Evolutionary conservation across 2,329 filamentous ascomycete genomes (phyloP).

Genomic region (Leptosphaerulina australis): DNA sequence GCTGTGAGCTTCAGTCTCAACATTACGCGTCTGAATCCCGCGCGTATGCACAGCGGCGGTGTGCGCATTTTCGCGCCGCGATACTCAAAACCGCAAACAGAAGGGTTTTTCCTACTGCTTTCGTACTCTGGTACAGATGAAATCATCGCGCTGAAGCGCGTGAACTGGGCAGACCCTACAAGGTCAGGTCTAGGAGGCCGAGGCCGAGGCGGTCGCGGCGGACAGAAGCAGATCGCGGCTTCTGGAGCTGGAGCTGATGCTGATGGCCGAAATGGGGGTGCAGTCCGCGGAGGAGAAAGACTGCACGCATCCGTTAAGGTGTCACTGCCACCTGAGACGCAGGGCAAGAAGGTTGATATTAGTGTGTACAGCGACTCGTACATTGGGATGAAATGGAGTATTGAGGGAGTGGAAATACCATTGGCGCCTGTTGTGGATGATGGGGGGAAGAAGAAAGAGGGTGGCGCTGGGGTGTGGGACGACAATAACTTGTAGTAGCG

Average conservation of each 20-base stretch:
- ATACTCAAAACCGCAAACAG: constrained; percentile 93
- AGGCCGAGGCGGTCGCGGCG: constrained; percentile 25
- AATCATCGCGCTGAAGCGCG: constrained; percentile 82
- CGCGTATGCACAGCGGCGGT: constrained; percentile 51
- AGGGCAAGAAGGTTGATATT: constrained; percentile 71
- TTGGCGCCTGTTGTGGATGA: constrained; percentile 42
- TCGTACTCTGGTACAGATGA: constrained; percentile 72
- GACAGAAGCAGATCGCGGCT: not conserved
- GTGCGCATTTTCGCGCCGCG: constrained; percentile 82
- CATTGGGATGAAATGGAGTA: constrained; percentile 71
- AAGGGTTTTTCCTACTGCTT: constrained; percentile 88
- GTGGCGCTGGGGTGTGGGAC: constrained; percentile 14
- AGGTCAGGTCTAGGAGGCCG: constrained; percentile 9
- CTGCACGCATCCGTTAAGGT: constrained; percentile 64
- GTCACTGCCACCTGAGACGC: constrained; percentile 62
- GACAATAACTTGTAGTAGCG: constrained; percentile 4
- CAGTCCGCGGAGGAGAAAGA: no score
- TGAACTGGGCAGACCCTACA: constrained; percentile 68
- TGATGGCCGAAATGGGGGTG: no score
- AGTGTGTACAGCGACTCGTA: constrained; percentile 86
- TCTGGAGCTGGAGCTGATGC: constrained; percentile 22
- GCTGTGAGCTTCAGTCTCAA: constrained; percentile 67
- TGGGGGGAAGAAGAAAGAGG: constrained; percentile 36
- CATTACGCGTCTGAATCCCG: constrained; percentile 70
- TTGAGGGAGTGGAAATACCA: constrained; percentile 60